Percentiles rank a stretch among this genome's conserved stretches.
phyloP scores from a whole-genome alignment of 306 rosid species.

The Glycine soja region DNA sequence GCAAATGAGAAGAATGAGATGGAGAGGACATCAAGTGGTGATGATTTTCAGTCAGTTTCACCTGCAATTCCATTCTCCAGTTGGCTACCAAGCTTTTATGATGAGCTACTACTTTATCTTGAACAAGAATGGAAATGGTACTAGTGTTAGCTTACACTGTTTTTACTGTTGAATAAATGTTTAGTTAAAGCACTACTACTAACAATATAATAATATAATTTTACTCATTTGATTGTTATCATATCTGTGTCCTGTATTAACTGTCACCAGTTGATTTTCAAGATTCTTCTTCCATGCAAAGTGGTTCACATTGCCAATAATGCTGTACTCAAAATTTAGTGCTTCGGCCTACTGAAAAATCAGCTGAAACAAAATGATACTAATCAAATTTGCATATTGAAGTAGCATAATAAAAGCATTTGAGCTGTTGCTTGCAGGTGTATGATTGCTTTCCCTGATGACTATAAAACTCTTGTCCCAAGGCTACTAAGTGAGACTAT shows the following conservation, averaged over 20 bases:
- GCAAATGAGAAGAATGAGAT: slow-evolving; percentile 67
- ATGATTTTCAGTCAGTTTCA: slow-evolving; percentile 61
- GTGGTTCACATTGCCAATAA: slow-evolving; percentile 13
- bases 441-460: slow-evolving; percentile 88
- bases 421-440: slow-evolving; percentile 70
- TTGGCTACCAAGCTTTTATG: slow-evolving; percentile 94
- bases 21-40: slow-evolving; percentile 62
- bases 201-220: no score
- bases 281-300: slow-evolving; percentile 2
- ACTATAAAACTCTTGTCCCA: slow-evolving; percentile 84
- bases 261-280: no score
- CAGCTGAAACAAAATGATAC: slow-evolving; percentile 37
- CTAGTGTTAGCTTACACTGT: slow-evolving; percentile 37
- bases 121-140: slow-evolving; percentile 99
- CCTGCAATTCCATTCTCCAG: slow-evolving; percentile 69
- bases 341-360: slow-evolving; percentile 22
- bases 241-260: no score
- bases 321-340: slow-evolving; percentile 14
- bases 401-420: slow-evolving; percentile 26
- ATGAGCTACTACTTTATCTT: slow-evolving; percentile 92
- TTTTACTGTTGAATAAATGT: not conserved
- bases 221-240: no score
- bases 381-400: slow-evolving; percentile 4
- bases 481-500: slow-evolving; percentile 86
- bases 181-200: no score